Evolutionary conservation across 495 filamentous ascomycete species (phyloP), one percentile per base, ranked within the genome.

Genomic region (Bathelium albidoporum): DNA sequence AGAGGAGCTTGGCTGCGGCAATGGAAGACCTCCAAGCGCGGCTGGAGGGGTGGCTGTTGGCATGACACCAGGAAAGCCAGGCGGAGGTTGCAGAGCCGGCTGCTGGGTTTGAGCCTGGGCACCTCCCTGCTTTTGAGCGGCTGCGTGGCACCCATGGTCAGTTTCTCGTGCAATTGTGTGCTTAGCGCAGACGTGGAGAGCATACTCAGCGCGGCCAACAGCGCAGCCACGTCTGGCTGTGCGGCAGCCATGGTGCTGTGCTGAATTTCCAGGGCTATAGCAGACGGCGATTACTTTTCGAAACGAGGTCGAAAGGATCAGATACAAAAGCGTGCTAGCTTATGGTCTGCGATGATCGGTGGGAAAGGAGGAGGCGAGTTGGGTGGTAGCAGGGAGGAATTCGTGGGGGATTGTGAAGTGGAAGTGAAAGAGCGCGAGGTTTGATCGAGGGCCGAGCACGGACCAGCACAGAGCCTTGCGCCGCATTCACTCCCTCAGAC

Each of bases 1-100:
- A 24, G 86, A 84, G 22, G 78, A 80, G 29, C 82, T 81, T 9
- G 89, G 88, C 66, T 85, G 87, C 0, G 89, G 89, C 31, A 89
- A 75, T 31, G 75, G 69, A 68, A 81, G 87, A 49, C 71, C 68
- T 16, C 73, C 68, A 29, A 74, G 63, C n/a, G 70, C 64, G 18
- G 74, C 59, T 61, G 80, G 79, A 7, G 74, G 73, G 70, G 75
- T 71, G 73, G 78, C 49, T 59, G 72, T 61, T 61, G 69, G 59
- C 65, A 71, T 64, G 1, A 66, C 16, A 9, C 65, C 65, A 39
- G 73, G 73, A 65, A 71, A 75, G 7, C 59, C 69, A 43, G 65
- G 71, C 52, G 77, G 76, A 41, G 64, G 71, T 65, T 77, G 80
- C 22, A 73, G 73, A 12, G 75, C 71, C 44, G 78, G 71, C 22